Percentiles rank a stretch among this genome's conserved stretches.
Conservation (phyloP, 2,329 filamentous ascomycete species). For the Fusarium drepaniforme region DNA sequence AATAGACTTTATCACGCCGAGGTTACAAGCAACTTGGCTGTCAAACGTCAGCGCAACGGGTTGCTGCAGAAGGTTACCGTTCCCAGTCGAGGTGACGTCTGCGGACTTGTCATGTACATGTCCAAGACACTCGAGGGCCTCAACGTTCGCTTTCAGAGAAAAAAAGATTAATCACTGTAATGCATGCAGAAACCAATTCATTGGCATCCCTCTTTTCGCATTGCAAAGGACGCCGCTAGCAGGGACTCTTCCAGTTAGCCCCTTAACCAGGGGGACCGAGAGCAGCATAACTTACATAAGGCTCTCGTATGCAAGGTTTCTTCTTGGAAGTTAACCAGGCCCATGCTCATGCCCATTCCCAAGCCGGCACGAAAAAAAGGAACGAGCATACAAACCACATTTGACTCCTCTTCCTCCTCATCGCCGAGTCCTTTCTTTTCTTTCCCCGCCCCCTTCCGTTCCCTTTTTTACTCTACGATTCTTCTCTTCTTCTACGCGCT, state of each 20-base stretch:
- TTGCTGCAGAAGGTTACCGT: conserved; percentile 31
- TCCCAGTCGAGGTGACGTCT: conserved; percentile 27
- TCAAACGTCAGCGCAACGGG: conserved; percentile 33
- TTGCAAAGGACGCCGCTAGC: conserved; percentile 25
- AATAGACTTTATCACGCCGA: conserved; percentile 15
- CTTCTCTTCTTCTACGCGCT: conserved; percentile 15
- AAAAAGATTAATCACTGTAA: conserved; percentile 1
- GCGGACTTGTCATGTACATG: conserved; percentile 9
- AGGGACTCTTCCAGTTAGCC: conserved; percentile 32
- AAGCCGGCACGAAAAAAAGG: conserved; percentile 38
- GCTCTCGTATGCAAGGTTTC: conserved; percentile 22
- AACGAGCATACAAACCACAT: conserved; percentile 31
- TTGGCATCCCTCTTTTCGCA: conserved; percentile 3
- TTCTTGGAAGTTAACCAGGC: conserved; percentile 21
- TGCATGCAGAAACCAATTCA: conserved; percentile 14
- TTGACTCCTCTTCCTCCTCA: conserved; percentile 22
- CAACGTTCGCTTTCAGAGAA: background rate
- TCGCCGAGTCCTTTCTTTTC: conserved; percentile 38
- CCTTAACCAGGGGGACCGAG: conserved; percentile 32
- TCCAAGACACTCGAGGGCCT: background rate
- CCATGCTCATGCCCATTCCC: conserved; percentile 1
- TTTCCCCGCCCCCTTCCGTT: conserved; percentile 32
- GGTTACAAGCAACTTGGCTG: conserved; percentile 11
- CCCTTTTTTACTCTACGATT: conserved; percentile 20
- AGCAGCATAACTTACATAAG: conserved; percentile 30